Conservation (phyloP, 2,329 filamentous ascomycete species). For the Botryotinia globosa region DNA sequence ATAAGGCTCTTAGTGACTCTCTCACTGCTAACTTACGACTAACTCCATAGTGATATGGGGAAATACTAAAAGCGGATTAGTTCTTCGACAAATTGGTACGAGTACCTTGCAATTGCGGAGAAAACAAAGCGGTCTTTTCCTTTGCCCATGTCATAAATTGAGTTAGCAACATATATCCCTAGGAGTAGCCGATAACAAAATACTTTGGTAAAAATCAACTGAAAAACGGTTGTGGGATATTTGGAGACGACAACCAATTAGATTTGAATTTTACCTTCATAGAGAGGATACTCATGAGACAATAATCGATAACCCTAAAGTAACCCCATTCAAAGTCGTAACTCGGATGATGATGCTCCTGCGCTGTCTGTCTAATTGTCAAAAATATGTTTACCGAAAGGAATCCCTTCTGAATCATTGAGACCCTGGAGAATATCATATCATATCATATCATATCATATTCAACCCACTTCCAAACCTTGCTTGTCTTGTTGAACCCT, state of each 20-base stretch:
- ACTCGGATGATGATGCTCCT: neutral
- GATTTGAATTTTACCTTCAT: neutral
- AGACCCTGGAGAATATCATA: neutral
- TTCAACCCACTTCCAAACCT: neutral
- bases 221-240: neutral
- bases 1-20: neutral
- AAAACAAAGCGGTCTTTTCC: neutral
- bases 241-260: neutral
- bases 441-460: neutral
- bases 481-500: neutral
- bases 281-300: neutral
- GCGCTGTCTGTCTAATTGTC: neutral
- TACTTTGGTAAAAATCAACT: neutral
- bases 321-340: neutral
- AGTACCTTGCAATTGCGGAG: constrained; percentile 10
- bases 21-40: neutral
- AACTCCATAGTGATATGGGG: constrained; percentile 5
- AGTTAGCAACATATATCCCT: neutral
- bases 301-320: neutral
- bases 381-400: neutral
- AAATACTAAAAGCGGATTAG: neutral
- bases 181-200: constrained; percentile 7
- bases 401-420: neutral
- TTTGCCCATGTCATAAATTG: neutral
- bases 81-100: neutral